phyloP scores from a whole-genome alignment of 441 rosid species.

The Gossypium laxum region DNA sequence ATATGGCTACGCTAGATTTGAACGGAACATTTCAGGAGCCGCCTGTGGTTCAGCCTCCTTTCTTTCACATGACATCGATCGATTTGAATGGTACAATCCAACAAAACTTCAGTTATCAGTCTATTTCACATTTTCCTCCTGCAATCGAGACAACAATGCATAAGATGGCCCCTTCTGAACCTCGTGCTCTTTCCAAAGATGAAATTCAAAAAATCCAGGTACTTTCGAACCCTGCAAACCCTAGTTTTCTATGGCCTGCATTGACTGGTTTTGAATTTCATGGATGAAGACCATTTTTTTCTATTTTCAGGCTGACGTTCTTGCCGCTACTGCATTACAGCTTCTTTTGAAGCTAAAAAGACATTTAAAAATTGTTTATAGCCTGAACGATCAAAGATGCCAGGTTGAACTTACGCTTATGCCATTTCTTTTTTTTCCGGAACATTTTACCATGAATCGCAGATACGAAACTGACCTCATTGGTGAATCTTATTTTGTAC shows the following conservation, averaged over 20 bases:
- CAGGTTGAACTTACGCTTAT: slow-evolving; percentile 42
- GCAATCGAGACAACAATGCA: slow-evolving; percentile 30
- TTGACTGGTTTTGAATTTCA: background rate
- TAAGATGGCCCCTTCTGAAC: slow-evolving; percentile 25
- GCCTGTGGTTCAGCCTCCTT: slow-evolving; percentile 27
- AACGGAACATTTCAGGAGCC: slow-evolving; percentile 43
- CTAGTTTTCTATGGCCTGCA: background rate
- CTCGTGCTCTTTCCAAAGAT: slow-evolving; percentile 43
- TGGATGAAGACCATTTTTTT: background rate
- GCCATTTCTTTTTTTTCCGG: background rate
- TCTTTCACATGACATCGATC: slow-evolving; percentile 30
- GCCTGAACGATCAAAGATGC: slow-evolving; percentile 89
- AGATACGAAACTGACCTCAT: background rate
- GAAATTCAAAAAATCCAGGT: slow-evolving; percentile 82
- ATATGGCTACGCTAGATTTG: slow-evolving; percentile 43
- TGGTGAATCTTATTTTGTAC: background rate
- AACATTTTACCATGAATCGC: background rate
- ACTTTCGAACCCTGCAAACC: slow-evolving; percentile 2
- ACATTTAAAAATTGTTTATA: slow-evolving; percentile 70
- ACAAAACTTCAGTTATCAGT: slow-evolving; percentile 38
- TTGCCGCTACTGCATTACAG: slow-evolving; percentile 73
- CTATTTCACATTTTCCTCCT: slow-evolving; percentile 22
- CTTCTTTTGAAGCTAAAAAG: slow-evolving; percentile 90
- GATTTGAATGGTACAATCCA: slow-evolving; percentile 61
- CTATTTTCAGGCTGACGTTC: slow-evolving; percentile 53